phyloP scores from a whole-genome alignment of 2,329 filamentous ascomycete genomes.

The Hirsutella minnesotensis region DNA sequence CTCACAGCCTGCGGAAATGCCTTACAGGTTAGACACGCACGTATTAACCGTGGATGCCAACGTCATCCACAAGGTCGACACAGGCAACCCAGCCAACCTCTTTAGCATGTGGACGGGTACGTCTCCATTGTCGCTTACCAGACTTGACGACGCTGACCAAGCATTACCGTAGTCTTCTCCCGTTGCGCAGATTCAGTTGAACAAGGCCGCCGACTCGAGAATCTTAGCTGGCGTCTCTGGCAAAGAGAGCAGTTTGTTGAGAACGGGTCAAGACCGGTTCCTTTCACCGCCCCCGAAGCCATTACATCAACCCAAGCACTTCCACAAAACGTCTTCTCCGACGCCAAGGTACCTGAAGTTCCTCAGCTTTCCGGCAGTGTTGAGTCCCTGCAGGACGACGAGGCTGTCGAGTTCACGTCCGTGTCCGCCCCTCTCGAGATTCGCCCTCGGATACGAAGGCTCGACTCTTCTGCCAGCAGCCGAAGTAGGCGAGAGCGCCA shows the following conservation, averaged over 20 bases:
- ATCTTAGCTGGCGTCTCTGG: constrained; percentile 93
- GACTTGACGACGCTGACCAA: constrained; percentile 18
- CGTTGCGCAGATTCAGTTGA: constrained; percentile 90
- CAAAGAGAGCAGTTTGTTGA: constrained; percentile 72
- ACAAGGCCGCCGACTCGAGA: constrained; percentile 84
- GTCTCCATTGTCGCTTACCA: constrained; percentile 20
- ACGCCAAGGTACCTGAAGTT: constrained; percentile 36
- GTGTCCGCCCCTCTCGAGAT: constrained; percentile 46
- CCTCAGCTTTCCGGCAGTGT: constrained; percentile 69
- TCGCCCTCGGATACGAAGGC: constrained; percentile 55
- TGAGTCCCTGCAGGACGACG: constrained; percentile 61
- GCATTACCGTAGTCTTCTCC: constrained; percentile 59
- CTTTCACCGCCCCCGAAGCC: constrained; percentile 23
- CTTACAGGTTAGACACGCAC: constrained; percentile 69
- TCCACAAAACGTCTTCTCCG: constrained; percentile 36
- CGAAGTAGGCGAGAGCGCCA: constrained; percentile 73
- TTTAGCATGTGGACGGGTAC: constrained; percentile 96
- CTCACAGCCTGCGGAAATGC: constrained; percentile 47
- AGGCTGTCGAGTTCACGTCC: constrained; percentile 44
- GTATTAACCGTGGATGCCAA: constrained; percentile 86
- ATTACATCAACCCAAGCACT: constrained; percentile 27
- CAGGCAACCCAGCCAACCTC: constrained; percentile 79
- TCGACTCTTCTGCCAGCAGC: constrained; percentile 59
- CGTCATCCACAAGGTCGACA: constrained; percentile 91
- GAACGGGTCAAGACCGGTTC: constrained; percentile 48